Conservation (phyloP, 805 yeast genomes). For the Pachysolen tannophilus region DNA sequence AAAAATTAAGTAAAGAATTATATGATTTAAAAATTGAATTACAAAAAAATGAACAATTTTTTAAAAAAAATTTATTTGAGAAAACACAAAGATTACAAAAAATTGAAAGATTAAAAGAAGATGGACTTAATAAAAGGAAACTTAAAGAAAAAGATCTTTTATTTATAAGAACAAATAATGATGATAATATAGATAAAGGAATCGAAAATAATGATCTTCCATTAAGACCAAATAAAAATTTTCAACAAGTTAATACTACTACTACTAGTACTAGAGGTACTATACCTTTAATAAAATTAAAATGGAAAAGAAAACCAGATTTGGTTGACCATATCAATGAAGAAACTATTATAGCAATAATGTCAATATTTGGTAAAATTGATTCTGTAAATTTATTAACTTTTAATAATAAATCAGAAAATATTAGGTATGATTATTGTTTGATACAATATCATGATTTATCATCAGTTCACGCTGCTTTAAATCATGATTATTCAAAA, state of each 20-base stretch:
- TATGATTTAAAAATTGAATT: conserved; percentile 20
- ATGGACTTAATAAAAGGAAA: conserved; percentile 12
- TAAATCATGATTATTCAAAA: conserved; percentile 30
- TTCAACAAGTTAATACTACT: no score
- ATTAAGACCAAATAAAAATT: neutral
- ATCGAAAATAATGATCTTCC: neutral
- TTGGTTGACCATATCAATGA: conserved; percentile 22
- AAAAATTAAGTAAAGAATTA: conserved; percentile 10
- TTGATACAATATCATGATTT: conserved; percentile 22
- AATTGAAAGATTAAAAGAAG: conserved; percentile 12
- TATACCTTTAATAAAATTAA: conserved; percentile 17
- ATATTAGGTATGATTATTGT: conserved; percentile 30
- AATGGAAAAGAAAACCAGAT: conserved; percentile 38
- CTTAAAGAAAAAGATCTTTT: conserved; percentile 1
- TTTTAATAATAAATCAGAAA: conserved; percentile 8
- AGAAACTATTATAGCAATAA: conserved; percentile 27
- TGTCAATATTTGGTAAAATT: conserved; percentile 39
- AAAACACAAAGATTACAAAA: conserved; percentile 9
- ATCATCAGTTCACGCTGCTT: conserved; percentile 26
- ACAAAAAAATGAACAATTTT: conserved; percentile 20
- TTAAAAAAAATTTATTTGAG: conserved; percentile 11
- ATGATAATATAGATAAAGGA: neutral
- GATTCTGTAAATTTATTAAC: conserved; percentile 9
- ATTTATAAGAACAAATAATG: neutral
- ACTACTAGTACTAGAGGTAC: neutral